Evolutionary conservation across 225 moss, liverwort and hornwort genomes (phyloP).

Genomic region (Climacium dendroides): DNA sequence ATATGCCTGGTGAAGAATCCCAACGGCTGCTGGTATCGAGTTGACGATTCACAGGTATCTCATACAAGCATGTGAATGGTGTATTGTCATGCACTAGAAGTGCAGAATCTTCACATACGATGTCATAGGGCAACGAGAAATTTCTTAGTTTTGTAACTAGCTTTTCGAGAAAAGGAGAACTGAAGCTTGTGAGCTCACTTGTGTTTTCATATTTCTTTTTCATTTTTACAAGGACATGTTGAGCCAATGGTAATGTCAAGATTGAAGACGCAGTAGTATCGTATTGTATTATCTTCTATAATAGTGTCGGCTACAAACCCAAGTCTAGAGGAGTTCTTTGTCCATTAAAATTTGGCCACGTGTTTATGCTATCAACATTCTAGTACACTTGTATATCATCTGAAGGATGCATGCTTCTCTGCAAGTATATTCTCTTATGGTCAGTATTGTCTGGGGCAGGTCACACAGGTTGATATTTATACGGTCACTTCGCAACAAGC

Average conservation of each 20-base stretch:
- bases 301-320: background rate
- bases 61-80: background rate
- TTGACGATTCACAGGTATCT: constrained; percentile 80
- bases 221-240: background rate
- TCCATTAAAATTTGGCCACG: background rate
- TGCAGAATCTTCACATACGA: background rate
- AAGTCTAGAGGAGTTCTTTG: background rate
- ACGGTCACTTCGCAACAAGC: constrained; percentile 75
- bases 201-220: background rate
- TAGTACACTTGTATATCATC: background rate
- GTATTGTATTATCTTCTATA: background rate
- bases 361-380: background rate
- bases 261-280: background rate
- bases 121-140: background rate
- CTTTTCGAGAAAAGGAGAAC: background rate
- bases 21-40: constrained; percentile 73
- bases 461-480: constrained; percentile 67
- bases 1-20: constrained; percentile 88
- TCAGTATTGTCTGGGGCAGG: constrained; percentile 33
- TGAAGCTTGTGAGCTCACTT: background rate
- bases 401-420: background rate
- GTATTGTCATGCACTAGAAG: background rate
- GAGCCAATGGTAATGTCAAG: background rate
- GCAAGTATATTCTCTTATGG: background rate
- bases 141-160: background rate